A percentile compares a stretch with the other conserved stretches of the same genome.
Evolutionary conservation across 352 stramenopile species (phyloP).

Genomic region (Phytophthora melonis): DNA sequence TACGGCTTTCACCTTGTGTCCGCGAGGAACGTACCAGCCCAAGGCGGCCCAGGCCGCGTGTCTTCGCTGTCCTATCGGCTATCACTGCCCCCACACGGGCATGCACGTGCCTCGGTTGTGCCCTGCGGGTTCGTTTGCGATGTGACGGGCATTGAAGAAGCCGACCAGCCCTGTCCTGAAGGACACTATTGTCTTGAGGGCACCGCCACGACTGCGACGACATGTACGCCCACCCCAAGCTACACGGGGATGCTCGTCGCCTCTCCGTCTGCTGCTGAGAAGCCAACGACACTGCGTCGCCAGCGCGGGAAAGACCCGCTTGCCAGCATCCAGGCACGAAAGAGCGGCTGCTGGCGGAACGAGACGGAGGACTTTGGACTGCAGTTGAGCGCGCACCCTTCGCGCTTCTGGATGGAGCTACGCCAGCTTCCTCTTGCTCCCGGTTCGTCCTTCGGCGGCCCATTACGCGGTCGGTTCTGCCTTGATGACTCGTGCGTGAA

Average conservation of each 20-base stretch:
- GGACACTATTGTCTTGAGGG: conserved; percentile 97
- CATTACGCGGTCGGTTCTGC: conserved; percentile 94
- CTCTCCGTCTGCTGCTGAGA: conserved; percentile 46
- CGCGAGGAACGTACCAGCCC: conserved; percentile 95
- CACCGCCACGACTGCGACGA: conserved; percentile 94
- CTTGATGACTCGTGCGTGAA: conserved; percentile 92
- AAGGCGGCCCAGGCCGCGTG: conserved; percentile 79
- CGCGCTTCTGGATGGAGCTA: conserved; percentile 95
- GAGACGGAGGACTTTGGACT: conserved; percentile 95
- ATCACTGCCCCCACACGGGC: conserved; percentile 93
- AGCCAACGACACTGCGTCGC: conserved; percentile 53
- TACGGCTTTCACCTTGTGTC: conserved; percentile 95
- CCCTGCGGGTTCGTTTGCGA: conserved; percentile 96
- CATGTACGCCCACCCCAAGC: conserved; percentile 65
- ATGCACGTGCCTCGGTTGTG: conserved; percentile 95
- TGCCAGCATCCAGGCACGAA: conserved; percentile 70
- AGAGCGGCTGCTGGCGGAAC: conserved; percentile 95
- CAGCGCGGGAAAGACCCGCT: conserved; percentile 29
- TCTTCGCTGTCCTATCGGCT: conserved; percentile 94
- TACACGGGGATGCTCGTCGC: conserved; percentile 54
- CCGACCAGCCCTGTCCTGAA: conserved; percentile 94
- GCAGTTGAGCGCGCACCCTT: conserved; percentile 85
- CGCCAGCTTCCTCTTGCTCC: conserved; percentile 90
- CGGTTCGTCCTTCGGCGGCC: conserved; percentile 69
- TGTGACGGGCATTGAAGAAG: conserved; percentile 92